Evolutionary conservation across 495 filamentous ascomycete genomes (phyloP).

Genomic region (Oleoguttula mirabilis): DNA sequence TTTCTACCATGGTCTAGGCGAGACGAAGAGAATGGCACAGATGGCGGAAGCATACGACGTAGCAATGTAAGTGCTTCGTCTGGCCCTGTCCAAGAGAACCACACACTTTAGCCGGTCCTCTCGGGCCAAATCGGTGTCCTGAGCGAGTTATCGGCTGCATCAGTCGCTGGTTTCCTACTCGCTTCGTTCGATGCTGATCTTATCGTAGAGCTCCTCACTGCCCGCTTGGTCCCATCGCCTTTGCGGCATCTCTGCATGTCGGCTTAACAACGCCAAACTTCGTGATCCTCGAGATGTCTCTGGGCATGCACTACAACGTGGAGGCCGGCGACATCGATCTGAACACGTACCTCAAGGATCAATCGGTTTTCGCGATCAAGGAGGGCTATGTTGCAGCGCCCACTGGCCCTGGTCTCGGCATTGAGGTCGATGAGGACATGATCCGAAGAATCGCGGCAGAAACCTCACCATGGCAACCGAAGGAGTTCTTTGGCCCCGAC

Average conservation of each 20-base stretch:
- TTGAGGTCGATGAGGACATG: slow-evolving; percentile 59
- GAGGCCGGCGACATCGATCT: slow-evolving; percentile 49
- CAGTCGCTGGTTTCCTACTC: no score
- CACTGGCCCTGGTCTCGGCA: slow-evolving; percentile 53
- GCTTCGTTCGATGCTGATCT: no score
- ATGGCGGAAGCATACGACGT: slow-evolving; percentile 71
- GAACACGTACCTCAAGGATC: slow-evolving; percentile 52
- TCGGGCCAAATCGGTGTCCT: no score
- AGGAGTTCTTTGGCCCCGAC: slow-evolving; percentile 57
- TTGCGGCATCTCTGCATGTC: slow-evolving; percentile 61
- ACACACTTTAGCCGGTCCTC: no score
- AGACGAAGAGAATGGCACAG: slow-evolving; percentile 54
- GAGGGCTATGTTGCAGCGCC: slow-evolving; percentile 55
- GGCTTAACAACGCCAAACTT: slow-evolving; percentile 54
- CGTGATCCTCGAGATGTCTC: slow-evolving; percentile 67
- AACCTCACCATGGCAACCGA: slow-evolving; percentile 44
- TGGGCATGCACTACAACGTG: slow-evolving; percentile 65
- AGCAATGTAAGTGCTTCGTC: slow-evolving; percentile 36
- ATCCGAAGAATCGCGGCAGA: slow-evolving; percentile 43
- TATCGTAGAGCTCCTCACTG: slow-evolving; percentile 51
- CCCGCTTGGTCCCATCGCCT: slow-evolving; percentile 60
- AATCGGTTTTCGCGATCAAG: slow-evolving; percentile 48
- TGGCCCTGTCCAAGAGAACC: no score
- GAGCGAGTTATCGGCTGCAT: no score
- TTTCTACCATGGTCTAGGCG: no score